A percentile compares a stretch with the other conserved stretches of the same genome.
phyloP scores from a whole-genome alignment of 1,284 basidiomycete species.

The Macrocystidia cucumis region DNA sequence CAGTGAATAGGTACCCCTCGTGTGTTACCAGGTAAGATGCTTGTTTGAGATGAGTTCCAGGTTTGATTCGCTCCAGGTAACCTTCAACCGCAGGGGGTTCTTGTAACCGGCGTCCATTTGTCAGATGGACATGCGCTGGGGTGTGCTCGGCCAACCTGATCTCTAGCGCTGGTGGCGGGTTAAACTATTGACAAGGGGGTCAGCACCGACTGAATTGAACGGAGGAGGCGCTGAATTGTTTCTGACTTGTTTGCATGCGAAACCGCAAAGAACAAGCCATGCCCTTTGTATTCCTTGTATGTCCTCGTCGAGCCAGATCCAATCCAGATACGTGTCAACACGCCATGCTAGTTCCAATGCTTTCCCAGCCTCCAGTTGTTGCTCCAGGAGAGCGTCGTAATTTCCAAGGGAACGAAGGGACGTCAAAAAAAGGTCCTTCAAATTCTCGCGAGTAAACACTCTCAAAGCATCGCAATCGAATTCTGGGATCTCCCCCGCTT shows the following conservation, averaged over 20 bases:
- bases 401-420: conserved; percentile 46
- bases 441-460: conserved; percentile 50
- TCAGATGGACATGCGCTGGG: conserved; percentile 44
- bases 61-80: conserved; percentile 66
- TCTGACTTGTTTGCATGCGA: conserved; percentile 61
- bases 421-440: conserved; percentile 50
- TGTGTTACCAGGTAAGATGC: conserved; percentile 68
- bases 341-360: conserved; percentile 75
- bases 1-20: conserved; percentile 64
- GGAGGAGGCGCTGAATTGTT: conserved; percentile 1
- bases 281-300: conserved; percentile 52
- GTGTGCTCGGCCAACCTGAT: conserved; percentile 64
- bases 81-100: conserved; percentile 80
- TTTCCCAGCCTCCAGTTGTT: conserved; percentile 44
- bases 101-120: conserved; percentile 45
- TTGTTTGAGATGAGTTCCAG: conserved; percentile 52
- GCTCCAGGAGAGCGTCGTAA: conserved; percentile 57
- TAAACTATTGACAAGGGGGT: conserved; percentile 29
- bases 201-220: conserved; percentile 8
- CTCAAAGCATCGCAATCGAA: conserved; percentile 25
- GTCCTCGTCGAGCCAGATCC: conserved; percentile 70
- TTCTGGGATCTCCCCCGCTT: conserved; percentile 54
- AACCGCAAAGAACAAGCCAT: conserved; percentile 69
- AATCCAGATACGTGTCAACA: conserved; percentile 63
- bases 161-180: conserved; percentile 55